Percentiles rank a stretch among this genome's conserved stretches.
Conservation (phyloP, 441 rosid species). For the Francoa sonchifolia region DNA sequence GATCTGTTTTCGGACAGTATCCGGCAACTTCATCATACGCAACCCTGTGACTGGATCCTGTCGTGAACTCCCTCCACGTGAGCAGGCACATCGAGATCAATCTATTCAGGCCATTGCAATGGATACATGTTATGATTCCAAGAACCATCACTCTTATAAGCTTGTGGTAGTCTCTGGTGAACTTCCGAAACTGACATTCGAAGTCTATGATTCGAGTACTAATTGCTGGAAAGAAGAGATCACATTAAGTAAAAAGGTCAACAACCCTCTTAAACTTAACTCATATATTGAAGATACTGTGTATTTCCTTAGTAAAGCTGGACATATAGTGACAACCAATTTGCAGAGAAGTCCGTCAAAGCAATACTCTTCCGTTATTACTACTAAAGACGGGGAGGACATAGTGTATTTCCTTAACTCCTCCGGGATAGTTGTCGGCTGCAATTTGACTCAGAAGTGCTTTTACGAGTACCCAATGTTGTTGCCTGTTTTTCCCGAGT, state of each 20-base stretch:
- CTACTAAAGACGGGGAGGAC: constrained; percentile 34
- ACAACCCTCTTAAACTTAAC: constrained; percentile 22
- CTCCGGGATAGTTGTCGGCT: constrained; percentile 49
- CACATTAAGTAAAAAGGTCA: constrained; percentile 22
- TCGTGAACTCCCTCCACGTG: constrained; percentile 29
- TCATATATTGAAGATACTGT: constrained; percentile 29
- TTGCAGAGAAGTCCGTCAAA: constrained; percentile 78
- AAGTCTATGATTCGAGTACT: constrained; percentile 31
- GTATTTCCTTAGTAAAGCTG: constrained; percentile 72
- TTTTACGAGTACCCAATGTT: constrained; percentile 64
- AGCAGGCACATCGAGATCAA: constrained; percentile 13
- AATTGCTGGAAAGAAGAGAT: constrained; percentile 46
- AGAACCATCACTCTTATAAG: constrained; percentile 26
- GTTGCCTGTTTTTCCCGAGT: constrained; percentile 52
- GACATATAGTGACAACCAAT: constrained; percentile 55
- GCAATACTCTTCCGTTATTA: constrained; percentile 65
- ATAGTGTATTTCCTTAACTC: constrained; percentile 60
- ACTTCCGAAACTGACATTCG: constrained; percentile 36
- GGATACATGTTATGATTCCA: constrained; percentile 22
- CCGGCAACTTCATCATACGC: constrained; percentile 36
- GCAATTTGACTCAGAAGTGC: constrained; percentile 36
- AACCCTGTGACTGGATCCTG: constrained; percentile 61
- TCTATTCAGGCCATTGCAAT: constrained; percentile 69
- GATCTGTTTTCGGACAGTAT: constrained; percentile 43
- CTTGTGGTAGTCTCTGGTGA: constrained; percentile 59